Conservation (phyloP, 345 rosid genomes). For the Cochlearia excelsa region DNA sequence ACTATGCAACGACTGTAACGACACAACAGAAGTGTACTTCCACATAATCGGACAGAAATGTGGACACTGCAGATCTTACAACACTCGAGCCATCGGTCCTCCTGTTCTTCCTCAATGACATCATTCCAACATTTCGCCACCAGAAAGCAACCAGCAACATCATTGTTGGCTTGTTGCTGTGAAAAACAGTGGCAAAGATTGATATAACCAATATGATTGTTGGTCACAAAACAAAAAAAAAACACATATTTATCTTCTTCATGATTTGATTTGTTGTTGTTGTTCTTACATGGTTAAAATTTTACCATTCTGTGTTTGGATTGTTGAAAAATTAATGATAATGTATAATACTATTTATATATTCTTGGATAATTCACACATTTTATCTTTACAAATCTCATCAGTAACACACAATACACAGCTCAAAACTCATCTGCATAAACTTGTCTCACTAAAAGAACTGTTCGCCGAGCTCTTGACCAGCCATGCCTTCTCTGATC, state of each 20-base stretch:
- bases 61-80: conserved; percentile 86
- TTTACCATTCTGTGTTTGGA: conserved; percentile 32
- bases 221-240: too few species aligned
- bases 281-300: conserved; percentile 27
- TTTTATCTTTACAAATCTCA: too few species aligned
- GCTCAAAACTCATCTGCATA: background rate
- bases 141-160: conserved; percentile 28
- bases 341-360: too few species aligned
- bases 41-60: conserved; percentile 93
- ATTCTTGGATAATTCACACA: too few species aligned
- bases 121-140: conserved; percentile 13
- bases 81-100: conserved; percentile 76
- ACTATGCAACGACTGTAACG: conserved; percentile 94
- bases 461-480: conserved; percentile 95
- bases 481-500: conserved; percentile 83
- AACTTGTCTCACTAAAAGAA: conserved; percentile 41
- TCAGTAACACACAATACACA: conserved; percentile 9
- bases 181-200: conserved; percentile 3
- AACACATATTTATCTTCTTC: conserved; percentile 29
- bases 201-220: too few species aligned
- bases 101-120: conserved; percentile 82
- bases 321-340: conserved; percentile 9
- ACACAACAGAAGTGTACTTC: conserved; percentile 87
- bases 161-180: conserved; percentile 29
- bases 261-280: too few species aligned